Percentiles rank a stretch among this genome's conserved stretches.
Evolutionary conservation across 164 flowering plant species (phyloP).

Genomic region (Kingdonia uniflora): DNA sequence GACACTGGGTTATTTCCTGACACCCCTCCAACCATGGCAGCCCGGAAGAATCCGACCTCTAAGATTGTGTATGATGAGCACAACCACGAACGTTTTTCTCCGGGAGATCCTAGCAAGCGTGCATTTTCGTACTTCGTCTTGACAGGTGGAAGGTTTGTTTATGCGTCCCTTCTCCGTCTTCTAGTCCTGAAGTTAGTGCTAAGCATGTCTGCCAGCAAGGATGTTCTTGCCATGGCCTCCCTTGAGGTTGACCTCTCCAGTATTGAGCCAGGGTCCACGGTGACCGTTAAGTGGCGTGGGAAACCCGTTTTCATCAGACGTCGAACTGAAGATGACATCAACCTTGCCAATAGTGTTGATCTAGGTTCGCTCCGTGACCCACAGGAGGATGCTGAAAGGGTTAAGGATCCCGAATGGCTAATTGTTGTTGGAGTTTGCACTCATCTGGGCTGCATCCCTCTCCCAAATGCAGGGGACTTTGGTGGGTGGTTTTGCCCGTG

Average conservation of each 20-base stretch:
- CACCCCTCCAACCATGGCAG: slow-evolving; percentile 22
- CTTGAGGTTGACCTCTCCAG: slow-evolving; percentile 32
- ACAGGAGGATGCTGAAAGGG: slow-evolving; percentile 25
- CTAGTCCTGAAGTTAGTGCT: slow-evolving; percentile 28
- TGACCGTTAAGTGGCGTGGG: slow-evolving; percentile 33
- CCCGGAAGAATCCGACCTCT: slow-evolving; percentile 25
- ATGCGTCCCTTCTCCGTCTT: slow-evolving; percentile 30
- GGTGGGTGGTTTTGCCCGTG: slow-evolving; percentile 42
- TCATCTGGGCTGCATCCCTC: slow-evolving; percentile 33
- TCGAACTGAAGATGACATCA: slow-evolving; percentile 28
- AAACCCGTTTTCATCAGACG: slow-evolving; percentile 33
- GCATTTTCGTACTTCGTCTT: slow-evolving; percentile 36
- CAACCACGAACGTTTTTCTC: slow-evolving; percentile 33
- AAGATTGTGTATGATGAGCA: slow-evolving; percentile 23
- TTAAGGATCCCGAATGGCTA: slow-evolving; percentile 33
- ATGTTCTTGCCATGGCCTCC: slow-evolving; percentile 33
- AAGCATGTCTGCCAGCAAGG: slow-evolving; percentile 36
- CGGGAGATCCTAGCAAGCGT: slow-evolving; percentile 34
- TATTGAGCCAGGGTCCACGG: slow-evolving; percentile 26
- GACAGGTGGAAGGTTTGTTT: slow-evolving; percentile 33
- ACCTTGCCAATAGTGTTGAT: slow-evolving; percentile 26
- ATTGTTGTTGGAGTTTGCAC: slow-evolving; percentile 32
- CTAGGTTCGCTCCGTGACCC: slow-evolving; percentile 20
- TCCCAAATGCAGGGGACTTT: slow-evolving; percentile 35
- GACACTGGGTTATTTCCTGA: slow-evolving; percentile 19